These are phyloP conservation scores for Psophocarpus tetragonolobus DNA, from an alignment of 306 rosid species.

Conservation along the genomic window DNA sequence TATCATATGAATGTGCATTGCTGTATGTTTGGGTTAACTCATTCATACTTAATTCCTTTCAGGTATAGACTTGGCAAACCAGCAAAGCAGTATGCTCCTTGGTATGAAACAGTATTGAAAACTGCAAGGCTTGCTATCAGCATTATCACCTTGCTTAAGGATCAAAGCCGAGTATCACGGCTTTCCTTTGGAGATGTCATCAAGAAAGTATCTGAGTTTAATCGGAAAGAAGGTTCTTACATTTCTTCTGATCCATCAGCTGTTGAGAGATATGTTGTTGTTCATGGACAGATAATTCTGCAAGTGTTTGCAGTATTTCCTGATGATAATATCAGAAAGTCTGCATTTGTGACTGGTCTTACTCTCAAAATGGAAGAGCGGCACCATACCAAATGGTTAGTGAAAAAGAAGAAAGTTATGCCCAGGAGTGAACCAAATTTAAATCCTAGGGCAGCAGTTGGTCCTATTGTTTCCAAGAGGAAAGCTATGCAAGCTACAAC, in stretches of 20 bases:
- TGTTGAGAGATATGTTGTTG: conserved; percentile 83
- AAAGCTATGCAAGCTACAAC: conserved; percentile 96
- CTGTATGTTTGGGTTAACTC: too few species aligned
- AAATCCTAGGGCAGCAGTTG: conserved; percentile 86
- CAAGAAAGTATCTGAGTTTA: conserved; percentile 61
- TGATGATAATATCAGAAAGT: conserved; percentile 63
- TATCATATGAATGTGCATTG: not conserved
- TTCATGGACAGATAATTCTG: conserved; percentile 90
- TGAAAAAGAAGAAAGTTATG: conserved; percentile 60
- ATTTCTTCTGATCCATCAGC: conserved; percentile 68
- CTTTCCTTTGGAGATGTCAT: conserved; percentile 81
- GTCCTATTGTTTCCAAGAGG: conserved; percentile 63
- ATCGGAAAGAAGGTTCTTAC: conserved; percentile 50
- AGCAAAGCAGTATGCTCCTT: conserved; percentile 85
- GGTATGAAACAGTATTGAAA: conserved; percentile 83
- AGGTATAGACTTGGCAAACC: conserved; percentile 98
- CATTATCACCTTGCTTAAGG: conserved; percentile 78
- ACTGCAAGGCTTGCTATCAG: conserved; percentile 78
- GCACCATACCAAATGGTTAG: conserved; percentile 92
- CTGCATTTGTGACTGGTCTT: conserved; percentile 80
- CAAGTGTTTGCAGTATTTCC: conserved; percentile 91
- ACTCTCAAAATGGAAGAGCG: conserved; percentile 80
- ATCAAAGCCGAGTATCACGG: conserved; percentile 80
- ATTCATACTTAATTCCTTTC: conserved; percentile 25
- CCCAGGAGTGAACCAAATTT: conserved; percentile 61